These are phyloP conservation scores for Mortierella sp. DNA, from an alignment of 371 early-diverging fungal genomes.

Conservation along the genomic window DNA sequence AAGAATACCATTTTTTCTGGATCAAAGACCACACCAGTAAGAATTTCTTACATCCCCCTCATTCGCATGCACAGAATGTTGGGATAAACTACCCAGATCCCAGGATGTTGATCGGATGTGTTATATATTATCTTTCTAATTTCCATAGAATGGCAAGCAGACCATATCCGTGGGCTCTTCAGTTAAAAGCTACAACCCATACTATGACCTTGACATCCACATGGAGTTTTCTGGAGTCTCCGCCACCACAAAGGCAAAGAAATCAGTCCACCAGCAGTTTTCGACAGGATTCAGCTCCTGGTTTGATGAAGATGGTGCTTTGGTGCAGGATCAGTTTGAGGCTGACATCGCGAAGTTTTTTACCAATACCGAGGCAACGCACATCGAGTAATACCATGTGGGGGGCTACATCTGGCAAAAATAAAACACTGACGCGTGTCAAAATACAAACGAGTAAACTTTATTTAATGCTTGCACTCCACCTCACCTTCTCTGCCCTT, in stretches of 20 bases:
- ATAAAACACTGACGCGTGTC: no score
- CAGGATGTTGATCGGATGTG: background rate
- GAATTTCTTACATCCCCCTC: background rate
- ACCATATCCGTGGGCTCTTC: conserved; percentile 34
- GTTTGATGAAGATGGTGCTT: conserved; percentile 55
- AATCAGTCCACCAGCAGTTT: conserved; percentile 40
- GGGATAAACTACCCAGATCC: no score
- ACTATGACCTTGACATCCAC: conserved; percentile 40
- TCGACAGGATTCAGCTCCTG: conserved; percentile 51
- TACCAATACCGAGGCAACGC: conserved; percentile 53
- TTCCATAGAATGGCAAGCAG: conserved; percentile 29
- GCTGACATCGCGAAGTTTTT: conserved; percentile 43
- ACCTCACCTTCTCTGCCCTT: background rate
- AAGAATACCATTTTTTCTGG: conserved; percentile 46
- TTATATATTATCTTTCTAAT: background rate
- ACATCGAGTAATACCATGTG: conserved; percentile 24
- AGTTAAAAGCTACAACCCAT: conserved; percentile 47
- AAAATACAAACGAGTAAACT: background rate
- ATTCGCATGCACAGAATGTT: background rate
- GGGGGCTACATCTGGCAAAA: no score
- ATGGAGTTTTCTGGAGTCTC: conserved; percentile 20
- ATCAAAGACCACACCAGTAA: conserved; percentile 48
- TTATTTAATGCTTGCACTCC: background rate
- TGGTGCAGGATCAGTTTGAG: conserved; percentile 49
- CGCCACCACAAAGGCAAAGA: conserved; percentile 16